Base-by-base conservation (phyloP, 2,329 filamentous ascomycete species). In the Aspergillus pseudotamarii region DNA sequence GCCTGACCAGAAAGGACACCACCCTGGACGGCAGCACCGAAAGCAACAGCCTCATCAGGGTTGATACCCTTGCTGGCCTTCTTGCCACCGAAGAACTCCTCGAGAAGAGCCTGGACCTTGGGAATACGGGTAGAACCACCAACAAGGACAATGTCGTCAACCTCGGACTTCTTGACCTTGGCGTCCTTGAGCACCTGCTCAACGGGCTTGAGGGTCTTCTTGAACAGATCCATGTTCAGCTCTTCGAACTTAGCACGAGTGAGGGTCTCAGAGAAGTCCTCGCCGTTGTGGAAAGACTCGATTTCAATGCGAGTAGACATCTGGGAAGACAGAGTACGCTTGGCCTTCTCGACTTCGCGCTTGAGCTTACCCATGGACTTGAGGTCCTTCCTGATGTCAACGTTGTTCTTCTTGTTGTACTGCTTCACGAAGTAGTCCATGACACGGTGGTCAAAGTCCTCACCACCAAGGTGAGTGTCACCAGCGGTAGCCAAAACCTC, bases 301-400 rank as follows among this genome's bases (percentile, higher is more conserved):
- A 99, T 97, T 84, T 98, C 95, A 72, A 97, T 93, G 73, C 92
- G 91, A 71, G 92, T 92, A 70, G 91, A 93, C 89, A 93, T 94
- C 85, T 96, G 93, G 71, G 92, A 95, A 76, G 92, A 97, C 62
- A 99, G 90, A 73, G 94, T 96, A 78, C 95, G 92, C 91, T 99
- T 99, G 83, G 95, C 95, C 89, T 97, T 97, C 83, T 99, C 95
- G 73, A 95, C 94, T 83, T 98, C 95, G 75, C 95, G 94, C 92
- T 98, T 98, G 74, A 99, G 89, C 86, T 98, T 99, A 84, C 94
- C 93, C 94, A 98, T 98, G 71, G 94, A 91, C 91, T 97, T 97
- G 70, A 90, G 84, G 78, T 98, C 93, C 86, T 96, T 96, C 83
- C 89, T 91, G 78, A 98, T 88, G 73, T 99, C 93, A 71, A 96